A percentile compares a stretch with the other conserved stretches of the same genome.
Evolutionary conservation across 805 yeast species (phyloP).

Genomic region (Candida caryicola): DNA sequence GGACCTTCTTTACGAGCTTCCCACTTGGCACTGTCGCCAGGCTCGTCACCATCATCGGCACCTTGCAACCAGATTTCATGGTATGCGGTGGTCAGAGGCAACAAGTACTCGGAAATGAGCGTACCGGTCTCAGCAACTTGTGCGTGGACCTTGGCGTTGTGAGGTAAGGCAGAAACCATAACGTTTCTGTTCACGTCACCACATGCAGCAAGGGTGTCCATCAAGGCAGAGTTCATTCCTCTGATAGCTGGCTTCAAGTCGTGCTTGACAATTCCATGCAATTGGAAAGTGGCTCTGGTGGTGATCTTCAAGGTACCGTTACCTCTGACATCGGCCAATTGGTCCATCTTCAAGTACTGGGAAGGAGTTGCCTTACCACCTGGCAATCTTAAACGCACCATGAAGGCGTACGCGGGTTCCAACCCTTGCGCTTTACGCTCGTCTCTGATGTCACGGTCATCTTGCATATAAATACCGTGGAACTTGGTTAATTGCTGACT

Average conservation of each 20-base stretch:
- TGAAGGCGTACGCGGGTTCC: conserved; percentile 95
- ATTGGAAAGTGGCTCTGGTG: conserved; percentile 94
- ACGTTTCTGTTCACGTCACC: conserved; percentile 98
- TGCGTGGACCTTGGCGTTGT: conserved; percentile 73
- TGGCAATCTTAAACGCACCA: conserved; percentile 94
- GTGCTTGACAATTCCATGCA: conserved; percentile 91
- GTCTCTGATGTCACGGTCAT: conserved; percentile 94
- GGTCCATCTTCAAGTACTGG: conserved; percentile 87
- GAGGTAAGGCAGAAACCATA: conserved; percentile 87
- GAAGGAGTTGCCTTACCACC: conserved; percentile 86
- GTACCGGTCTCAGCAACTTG: conserved; percentile 67
- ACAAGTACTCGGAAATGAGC: conserved; percentile 71
- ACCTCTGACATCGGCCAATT: conserved; percentile 76
- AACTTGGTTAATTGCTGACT: conserved; percentile 95
- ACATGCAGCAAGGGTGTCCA: conserved; percentile 97
- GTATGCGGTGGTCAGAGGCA: conserved; percentile 92
- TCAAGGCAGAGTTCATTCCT: conserved; percentile 83
- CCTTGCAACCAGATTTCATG: conserved; percentile 97
- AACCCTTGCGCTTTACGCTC: conserved; percentile 87
- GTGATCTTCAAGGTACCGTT: conserved; percentile 93
- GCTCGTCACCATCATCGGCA: conserved; percentile 65
- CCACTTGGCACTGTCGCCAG: conserved; percentile 62
- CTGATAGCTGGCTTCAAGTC: conserved; percentile 86
- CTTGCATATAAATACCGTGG: conserved; percentile 98
- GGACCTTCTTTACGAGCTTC: conserved; percentile 73